phyloP scores from a whole-genome alignment of 805 yeast genomes.

The Wickerhamomyces sydowiorum region DNA sequence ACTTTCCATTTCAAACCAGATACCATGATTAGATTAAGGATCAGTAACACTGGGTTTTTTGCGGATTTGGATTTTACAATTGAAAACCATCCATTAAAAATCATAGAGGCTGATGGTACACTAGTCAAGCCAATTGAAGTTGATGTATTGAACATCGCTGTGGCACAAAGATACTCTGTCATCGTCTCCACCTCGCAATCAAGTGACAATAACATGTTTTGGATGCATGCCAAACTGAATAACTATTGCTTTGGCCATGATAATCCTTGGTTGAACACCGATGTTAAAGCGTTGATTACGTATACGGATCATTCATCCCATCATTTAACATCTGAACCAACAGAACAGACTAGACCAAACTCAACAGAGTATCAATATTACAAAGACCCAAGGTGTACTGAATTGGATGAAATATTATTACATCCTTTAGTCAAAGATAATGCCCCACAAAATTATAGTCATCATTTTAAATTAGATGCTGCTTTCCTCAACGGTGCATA shows the following conservation, averaged over 20 bases:
- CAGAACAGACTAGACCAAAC: constrained; percentile 3
- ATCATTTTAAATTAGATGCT: constrained; percentile 16
- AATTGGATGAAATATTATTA: constrained; percentile 20
- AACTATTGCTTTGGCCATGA: constrained; percentile 28
- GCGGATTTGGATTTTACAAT: constrained; percentile 43
- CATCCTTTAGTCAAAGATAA: constrained; percentile 15
- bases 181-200: constrained; percentile 46
- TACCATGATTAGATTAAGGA: constrained; percentile 39
- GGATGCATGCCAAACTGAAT: constrained; percentile 34
- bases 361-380: constrained; percentile 10
- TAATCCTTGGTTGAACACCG: constrained; percentile 28
- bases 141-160: constrained; percentile 41
- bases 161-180: constrained; percentile 66
- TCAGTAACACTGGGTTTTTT: constrained; percentile 46
- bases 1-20: constrained; percentile 32
- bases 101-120: constrained; percentile 51
- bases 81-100: constrained; percentile 43
- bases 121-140: constrained; percentile 39
- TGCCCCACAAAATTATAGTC: constrained; percentile 13
- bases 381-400: constrained; percentile 19
- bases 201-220: constrained; percentile 31
- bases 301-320: constrained; percentile 18
- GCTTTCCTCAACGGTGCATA: constrained; percentile 21
- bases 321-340: constrained; percentile 3
- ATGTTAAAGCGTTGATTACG: constrained; percentile 26